Evolutionary conservation across 2,329 filamentous ascomycete species (phyloP).

Genomic region (Fusarium goolgardi): DNA sequence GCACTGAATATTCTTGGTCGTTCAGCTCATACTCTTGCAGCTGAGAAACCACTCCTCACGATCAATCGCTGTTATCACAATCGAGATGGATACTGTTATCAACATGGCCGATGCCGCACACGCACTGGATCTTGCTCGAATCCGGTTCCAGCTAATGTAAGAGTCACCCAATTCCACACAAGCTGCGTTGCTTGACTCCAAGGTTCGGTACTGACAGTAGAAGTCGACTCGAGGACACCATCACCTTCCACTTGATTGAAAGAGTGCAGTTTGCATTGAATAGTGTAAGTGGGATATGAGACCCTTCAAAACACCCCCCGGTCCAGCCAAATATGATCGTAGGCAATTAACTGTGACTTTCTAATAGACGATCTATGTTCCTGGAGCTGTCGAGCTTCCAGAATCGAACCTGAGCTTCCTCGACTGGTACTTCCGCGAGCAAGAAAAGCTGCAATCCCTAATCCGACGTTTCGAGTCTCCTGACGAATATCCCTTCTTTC

Average conservation of each 20-base stretch:
- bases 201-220: slow-evolving; percentile 21
- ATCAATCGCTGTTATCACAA: slow-evolving; percentile 13
- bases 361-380: slow-evolving; percentile 77
- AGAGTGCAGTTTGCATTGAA: slow-evolving; percentile 97
- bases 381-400: slow-evolving; percentile 84
- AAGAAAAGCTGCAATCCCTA: slow-evolving; percentile 90
- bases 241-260: slow-evolving; percentile 96
- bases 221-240: slow-evolving; percentile 96
- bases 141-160: slow-evolving; percentile 93
- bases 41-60: background rate
- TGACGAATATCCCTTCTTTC: slow-evolving; percentile 98
- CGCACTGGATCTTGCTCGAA: slow-evolving; percentile 89
- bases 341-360: slow-evolving; percentile 21
- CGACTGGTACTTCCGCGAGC: slow-evolving; percentile 92
- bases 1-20: background rate
- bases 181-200: background rate
- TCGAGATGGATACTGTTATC: slow-evolving; percentile 85
- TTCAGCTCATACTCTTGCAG: background rate
- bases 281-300: slow-evolving; percentile 51
- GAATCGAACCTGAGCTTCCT: slow-evolving; percentile 80
- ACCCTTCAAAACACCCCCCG: slow-evolving; percentile 32
- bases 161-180: slow-evolving; percentile 43
- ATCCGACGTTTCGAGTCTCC: slow-evolving; percentile 96
- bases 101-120: slow-evolving; percentile 86
- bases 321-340: slow-evolving; percentile 8